Percentiles rank a stretch among this genome's conserved stretches.
These are phyloP conservation scores for Beauveria caledonica DNA, from an alignment of 2,329 filamentous ascomycete species.

Conservation along the genomic window DNA sequence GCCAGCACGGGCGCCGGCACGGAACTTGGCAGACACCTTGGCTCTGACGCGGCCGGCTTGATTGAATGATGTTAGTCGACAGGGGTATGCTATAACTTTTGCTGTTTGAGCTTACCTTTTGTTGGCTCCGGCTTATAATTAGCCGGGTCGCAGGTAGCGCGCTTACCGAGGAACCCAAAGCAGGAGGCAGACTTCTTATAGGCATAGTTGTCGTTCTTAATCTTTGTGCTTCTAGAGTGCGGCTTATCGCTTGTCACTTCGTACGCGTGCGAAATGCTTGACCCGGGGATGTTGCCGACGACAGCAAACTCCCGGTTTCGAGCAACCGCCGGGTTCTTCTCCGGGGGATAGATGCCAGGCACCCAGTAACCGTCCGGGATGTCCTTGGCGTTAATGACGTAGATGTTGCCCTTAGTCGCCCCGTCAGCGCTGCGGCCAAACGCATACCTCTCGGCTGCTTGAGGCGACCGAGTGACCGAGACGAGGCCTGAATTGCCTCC, in stretches of 20 bases:
- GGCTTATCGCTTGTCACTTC: neutral
- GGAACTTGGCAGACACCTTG: neutral
- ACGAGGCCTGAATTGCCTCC: constrained; percentile 3
- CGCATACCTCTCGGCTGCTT: constrained; percentile 1
- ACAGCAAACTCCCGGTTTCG: neutral
- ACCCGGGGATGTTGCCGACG: neutral
- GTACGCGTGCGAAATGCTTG: neutral
- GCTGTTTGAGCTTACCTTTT: neutral
- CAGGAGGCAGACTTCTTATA: neutral
- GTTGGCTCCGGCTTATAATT: neutral
- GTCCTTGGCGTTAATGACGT: neutral
- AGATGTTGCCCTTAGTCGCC: constrained; percentile 4
- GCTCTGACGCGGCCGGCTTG: too few species aligned
- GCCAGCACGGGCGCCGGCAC: neutral
- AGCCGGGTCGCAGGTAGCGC: neutral
- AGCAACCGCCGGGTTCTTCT: neutral
- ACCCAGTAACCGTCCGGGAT: constrained; percentile 12
- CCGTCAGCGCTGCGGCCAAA: constrained; percentile 2
- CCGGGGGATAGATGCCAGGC: neutral
- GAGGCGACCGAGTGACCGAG: neutral
- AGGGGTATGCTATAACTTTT: neutral
- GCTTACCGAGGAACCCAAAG: neutral
- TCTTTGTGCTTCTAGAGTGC: neutral
- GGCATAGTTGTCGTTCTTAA: neutral
- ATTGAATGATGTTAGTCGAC: neutral